A percentile compares a stretch with the other conserved stretches of the same genome.
Conservation (phyloP, 805 yeast species). For the Yamadazyma endophytica region DNA sequence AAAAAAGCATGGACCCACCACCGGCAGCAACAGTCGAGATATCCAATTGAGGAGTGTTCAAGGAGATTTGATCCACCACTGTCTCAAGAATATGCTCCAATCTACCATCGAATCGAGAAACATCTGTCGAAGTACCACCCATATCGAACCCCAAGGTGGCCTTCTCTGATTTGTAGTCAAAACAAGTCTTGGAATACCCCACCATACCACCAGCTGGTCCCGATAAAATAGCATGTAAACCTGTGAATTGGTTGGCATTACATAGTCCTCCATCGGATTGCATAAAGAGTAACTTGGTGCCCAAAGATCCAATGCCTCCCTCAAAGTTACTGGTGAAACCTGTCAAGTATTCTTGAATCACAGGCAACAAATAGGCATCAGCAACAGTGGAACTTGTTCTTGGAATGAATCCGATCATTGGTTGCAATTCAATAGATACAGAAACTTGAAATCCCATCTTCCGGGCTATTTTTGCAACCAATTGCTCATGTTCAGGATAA, state of each 20-base stretch:
- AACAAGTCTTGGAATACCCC: constrained; percentile 82
- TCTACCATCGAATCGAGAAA: constrained; percentile 64
- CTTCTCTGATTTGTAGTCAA: constrained; percentile 20
- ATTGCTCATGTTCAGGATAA: constrained; percentile 25
- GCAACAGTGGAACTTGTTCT: constrained; percentile 31
- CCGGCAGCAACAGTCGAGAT: constrained; percentile 31
- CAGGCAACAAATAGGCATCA: constrained; percentile 32
- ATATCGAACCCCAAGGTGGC: constrained; percentile 37
- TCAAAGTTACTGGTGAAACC: constrained; percentile 58
- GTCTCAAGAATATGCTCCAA: constrained; percentile 82
- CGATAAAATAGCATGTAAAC: constrained; percentile 78
- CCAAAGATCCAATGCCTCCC: constrained; percentile 33
- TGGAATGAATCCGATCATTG: constrained; percentile 32
- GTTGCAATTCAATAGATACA: constrained; percentile 27
- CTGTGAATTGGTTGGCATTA: constrained; percentile 75
- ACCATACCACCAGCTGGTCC: constrained; percentile 99
- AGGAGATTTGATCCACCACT: constrained; percentile 77
- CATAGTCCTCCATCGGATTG: constrained; percentile 94
- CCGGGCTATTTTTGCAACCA: constrained; percentile 24
- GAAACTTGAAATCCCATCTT: constrained; percentile 29
- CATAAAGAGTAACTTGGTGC: constrained; percentile 73
- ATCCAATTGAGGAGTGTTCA: constrained; percentile 80
- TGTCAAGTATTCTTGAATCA: constrained; percentile 46
- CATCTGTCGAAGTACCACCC: constrained; percentile 62
- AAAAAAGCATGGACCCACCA: constrained; percentile 30